Base-by-base conservation (phyloP, 352 stramenopile species). In the Blastocystis sp. region DNA sequence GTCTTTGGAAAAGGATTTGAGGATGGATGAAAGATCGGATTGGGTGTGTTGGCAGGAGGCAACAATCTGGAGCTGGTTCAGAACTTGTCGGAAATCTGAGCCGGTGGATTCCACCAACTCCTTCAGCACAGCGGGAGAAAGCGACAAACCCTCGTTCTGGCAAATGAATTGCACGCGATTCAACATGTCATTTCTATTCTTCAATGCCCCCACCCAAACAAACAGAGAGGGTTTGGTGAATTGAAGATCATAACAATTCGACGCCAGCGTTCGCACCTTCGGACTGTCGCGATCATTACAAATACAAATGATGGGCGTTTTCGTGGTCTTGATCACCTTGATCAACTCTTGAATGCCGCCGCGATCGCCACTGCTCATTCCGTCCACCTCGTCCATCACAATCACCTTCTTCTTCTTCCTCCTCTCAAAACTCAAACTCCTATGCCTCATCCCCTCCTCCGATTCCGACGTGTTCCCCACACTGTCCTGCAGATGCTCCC, bases 351-450 rank as follows among this genome's bases (percentile, higher is more conserved):
- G 92, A 11, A 97, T 99, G 64, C 96, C 96, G 65, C 95, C 95
- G 14, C 96, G 92, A 91, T 99, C 97, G 11, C 95, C 95, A 1
- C 93, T 94, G 40, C 94, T 96, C 96, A 99, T 98, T 34, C 96
- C 96, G 90, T 99, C 96, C 1, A 99, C 96, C 92, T 99, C 96
- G 87, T 99, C 96, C 97, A 99, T 99, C n/a, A 84, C n/a, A 21
- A 84, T 70, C 1, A 64, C 74, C 40, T 84, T 84, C 52, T 34
- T 52, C 2, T 23, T 43, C 0, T 64, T 21, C 53, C 61, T 65
- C 28, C 61, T 11, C 4, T 52, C 11, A 23, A 78, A 76, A 14
- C n/a, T n/a, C n/a, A 76, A n/a, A 14, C 23, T 11, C 19, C 52
- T 64, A 40, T 45, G 7, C 1, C 14, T 64, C 0, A 80, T 23